Evolutionary conservation across 1,284 basidiomycete species (phyloP).

Genomic region (Meira nashicola): DNA sequence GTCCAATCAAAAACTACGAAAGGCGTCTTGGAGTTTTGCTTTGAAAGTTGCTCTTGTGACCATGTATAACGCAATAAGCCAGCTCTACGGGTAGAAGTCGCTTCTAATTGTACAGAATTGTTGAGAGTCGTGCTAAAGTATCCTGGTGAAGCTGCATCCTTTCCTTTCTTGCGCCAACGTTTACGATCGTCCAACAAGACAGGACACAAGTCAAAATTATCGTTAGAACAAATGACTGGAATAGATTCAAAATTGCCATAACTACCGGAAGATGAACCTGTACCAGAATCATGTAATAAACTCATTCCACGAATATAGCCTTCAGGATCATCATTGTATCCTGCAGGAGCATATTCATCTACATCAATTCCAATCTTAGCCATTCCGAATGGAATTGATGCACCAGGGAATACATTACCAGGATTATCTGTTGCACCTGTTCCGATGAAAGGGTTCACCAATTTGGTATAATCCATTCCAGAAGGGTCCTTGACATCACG

Average conservation of each 20-base stretch:
- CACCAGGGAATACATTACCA: conserved; percentile 27
- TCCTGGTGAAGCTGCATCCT: conserved; percentile 32
- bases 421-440: conserved; percentile 19
- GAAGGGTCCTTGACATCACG: too few relatives aligned
- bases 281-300: conserved; percentile 40
- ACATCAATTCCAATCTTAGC: conserved; percentile 40
- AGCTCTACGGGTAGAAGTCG: conserved; percentile 31
- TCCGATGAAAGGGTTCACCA: conserved; percentile 24
- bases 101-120: conserved; percentile 38
- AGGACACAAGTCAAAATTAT: conserved; percentile 29
- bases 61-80: conserved; percentile 42
- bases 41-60: conserved; percentile 19
- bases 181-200: conserved; percentile 35
- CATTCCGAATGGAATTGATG: conserved; percentile 40
- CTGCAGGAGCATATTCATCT: conserved; percentile 37
- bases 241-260: conserved; percentile 43
- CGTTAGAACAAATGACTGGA: conserved; percentile 34
- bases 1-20: conserved; percentile 42
- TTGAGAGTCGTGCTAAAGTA: conserved; percentile 41
- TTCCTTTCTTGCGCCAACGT: conserved; percentile 21
- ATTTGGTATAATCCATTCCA: neutral
- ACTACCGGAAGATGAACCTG: conserved; percentile 35
- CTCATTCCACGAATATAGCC: conserved; percentile 35
- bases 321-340: conserved; percentile 25
- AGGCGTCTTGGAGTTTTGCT: conserved; percentile 19